Evolutionary conservation across 768 basidiomycete species (phyloP).

Genomic region (Suillus alpinus): DNA sequence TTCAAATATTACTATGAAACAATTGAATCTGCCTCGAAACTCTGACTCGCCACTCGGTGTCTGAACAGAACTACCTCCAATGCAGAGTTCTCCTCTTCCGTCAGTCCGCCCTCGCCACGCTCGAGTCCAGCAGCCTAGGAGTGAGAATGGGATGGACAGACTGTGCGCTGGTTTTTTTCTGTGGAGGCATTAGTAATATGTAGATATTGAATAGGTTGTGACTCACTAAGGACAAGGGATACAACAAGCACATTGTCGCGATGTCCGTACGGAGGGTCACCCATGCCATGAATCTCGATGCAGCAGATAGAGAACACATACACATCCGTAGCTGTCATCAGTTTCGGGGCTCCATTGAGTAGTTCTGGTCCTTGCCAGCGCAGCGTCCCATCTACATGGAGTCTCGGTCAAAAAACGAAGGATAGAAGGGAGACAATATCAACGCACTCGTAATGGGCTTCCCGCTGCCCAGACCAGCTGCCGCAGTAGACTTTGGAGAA

Average conservation of each 20-base stretch:
- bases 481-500: constrained; percentile 82
- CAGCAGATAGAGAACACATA: constrained; percentile 70
- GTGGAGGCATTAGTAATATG: constrained; percentile 14
- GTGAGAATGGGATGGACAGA: constrained; percentile 92
- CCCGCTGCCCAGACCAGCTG: too few relatives aligned
- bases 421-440: too few relatives aligned
- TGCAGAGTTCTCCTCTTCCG: constrained; percentile 28
- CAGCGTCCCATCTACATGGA: too few relatives aligned
- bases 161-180: constrained; percentile 70
- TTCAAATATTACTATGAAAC: too few relatives aligned
- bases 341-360: constrained; percentile 42
- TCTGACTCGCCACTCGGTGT: too few relatives aligned
- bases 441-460: too few relatives aligned
- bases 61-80: too few relatives aligned
- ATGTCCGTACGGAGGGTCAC: constrained; percentile 55
- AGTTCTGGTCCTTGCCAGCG: constrained; percentile 76
- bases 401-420: too few relatives aligned
- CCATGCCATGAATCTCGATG: constrained; percentile 60
- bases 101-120: constrained; percentile 35
- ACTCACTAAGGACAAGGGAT: constrained; percentile 49
- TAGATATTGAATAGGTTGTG: constrained; percentile 6
- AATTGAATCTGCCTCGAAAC: too few relatives aligned
- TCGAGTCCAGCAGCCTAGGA: constrained; percentile 67
- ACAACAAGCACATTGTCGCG: constrained; percentile 50
- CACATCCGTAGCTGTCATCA: constrained; percentile 60